phyloP scores from a whole-genome alignment of 495 filamentous ascomycete genomes.

The Aspergillus baeticus region DNA sequence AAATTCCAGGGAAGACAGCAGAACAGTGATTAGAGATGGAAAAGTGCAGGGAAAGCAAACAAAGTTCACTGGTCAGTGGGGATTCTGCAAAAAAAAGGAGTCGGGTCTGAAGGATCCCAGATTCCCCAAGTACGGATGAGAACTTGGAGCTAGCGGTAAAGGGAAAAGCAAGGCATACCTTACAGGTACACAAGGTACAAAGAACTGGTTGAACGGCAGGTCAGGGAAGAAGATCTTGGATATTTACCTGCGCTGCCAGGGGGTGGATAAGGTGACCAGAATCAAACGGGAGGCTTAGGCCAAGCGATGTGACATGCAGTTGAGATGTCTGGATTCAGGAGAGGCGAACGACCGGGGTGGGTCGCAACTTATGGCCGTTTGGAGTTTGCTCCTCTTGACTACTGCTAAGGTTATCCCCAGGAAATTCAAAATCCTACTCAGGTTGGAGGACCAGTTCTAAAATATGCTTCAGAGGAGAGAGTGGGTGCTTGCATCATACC shows the following conservation, averaged over 20 bases:
- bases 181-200: neutral
- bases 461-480: neutral
- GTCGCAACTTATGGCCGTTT: conserved; percentile 3
- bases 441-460: neutral
- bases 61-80: neutral
- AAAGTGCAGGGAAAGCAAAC: neutral
- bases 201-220: neutral
- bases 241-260: too few relatives aligned
- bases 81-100: conserved; percentile 4
- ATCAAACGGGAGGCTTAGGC: neutral
- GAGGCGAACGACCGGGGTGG: conserved; percentile 9
- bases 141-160: too few relatives aligned
- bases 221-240: too few relatives aligned
- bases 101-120: neutral
- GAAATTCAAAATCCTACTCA: neutral
- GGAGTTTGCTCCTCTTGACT: neutral
- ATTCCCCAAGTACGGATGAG: neutral
- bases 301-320: conserved; percentile 16
- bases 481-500: conserved; percentile 10
- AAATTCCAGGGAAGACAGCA: neutral
- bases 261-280: neutral
- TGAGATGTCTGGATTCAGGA: conserved; percentile 12
- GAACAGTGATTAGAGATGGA: neutral
- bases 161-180: conserved; percentile 1
- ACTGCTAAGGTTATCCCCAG: neutral